Conservation (phyloP, 176 grass and related monocot genomes). For the Carex littledalei region DNA sequence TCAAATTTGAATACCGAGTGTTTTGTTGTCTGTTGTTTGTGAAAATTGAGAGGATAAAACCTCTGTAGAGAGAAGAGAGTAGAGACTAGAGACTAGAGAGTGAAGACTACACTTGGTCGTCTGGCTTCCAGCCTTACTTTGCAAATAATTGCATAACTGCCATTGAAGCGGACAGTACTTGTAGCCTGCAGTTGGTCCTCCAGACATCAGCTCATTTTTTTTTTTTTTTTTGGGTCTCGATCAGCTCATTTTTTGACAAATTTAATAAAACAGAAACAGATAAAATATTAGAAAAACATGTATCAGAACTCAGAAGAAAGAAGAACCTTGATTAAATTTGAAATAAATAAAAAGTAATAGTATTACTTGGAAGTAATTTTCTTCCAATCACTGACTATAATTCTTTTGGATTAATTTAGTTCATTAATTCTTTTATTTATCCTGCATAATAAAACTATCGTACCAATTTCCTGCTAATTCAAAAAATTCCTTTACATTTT, state of each 20-base stretch:
- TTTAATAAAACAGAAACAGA: background rate
- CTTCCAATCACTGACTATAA: too few relatives aligned
- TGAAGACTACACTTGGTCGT: background rate
- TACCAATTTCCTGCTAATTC: too few relatives aligned
- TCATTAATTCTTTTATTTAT: too few relatives aligned
- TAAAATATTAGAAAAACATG: background rate
- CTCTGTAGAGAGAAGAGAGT: too few relatives aligned
- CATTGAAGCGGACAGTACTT: background rate
- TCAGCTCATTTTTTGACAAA: background rate
- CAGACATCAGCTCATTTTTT: background rate
- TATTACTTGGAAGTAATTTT: too few relatives aligned
- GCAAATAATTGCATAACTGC: background rate
- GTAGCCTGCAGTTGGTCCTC: background rate
- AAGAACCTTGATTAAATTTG: too few relatives aligned
- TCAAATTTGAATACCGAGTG: background rate
- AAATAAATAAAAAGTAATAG: too few relatives aligned
- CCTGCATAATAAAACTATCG: too few relatives aligned
- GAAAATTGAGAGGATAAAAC: background rate
- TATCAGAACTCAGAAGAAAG: too few relatives aligned
- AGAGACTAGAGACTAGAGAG: too few relatives aligned
- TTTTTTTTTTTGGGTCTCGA: too few relatives aligned
- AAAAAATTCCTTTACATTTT: background rate
- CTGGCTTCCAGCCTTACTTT: constrained; percentile 3
- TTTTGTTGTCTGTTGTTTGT: background rate
- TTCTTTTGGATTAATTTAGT: too few relatives aligned